A percentile compares a stretch with the other conserved stretches of the same genome.
Evolutionary conservation across 495 filamentous ascomycete species (phyloP).

Genomic region (Penicillium arizonense): DNA sequence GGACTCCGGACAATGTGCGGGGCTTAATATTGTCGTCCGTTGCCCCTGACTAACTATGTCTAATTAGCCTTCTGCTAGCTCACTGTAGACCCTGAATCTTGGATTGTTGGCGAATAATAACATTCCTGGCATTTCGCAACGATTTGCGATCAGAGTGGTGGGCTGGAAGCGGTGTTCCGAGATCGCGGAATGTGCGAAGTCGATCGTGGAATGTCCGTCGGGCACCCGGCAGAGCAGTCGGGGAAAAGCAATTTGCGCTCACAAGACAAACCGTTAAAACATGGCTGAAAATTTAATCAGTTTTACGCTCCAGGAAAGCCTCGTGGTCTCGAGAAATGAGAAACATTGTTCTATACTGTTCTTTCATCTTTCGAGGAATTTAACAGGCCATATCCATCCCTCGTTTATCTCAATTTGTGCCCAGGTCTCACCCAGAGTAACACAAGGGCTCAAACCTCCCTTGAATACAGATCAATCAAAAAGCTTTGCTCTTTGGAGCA

Average conservation of each 20-base stretch:
- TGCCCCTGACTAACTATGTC: background rate
- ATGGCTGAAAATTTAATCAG: too few relatives aligned
- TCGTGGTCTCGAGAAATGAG: too few relatives aligned
- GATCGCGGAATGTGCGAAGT: background rate
- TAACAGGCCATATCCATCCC: too few relatives aligned
- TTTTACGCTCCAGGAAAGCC: too few relatives aligned
- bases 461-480: too few relatives aligned
- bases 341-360: too few relatives aligned
- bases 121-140: background rate
- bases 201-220: slow-evolving; percentile 3
- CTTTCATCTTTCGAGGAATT: too few relatives aligned
- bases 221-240: background rate
- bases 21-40: slow-evolving; percentile 3
- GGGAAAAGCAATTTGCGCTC: background rate
- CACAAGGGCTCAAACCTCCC: too few relatives aligned
- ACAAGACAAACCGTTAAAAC: too few relatives aligned
- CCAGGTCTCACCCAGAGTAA: too few relatives aligned
- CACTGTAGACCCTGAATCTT: background rate
- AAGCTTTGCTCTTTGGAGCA: too few relatives aligned
- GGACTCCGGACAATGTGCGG: slow-evolving; percentile 9
- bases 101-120: background rate
- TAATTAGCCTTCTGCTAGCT: background rate
- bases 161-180: background rate
- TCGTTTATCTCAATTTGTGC: too few relatives aligned
- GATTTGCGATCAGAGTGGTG: background rate